Evolutionary conservation across 1,139 yeast genomes (phyloP).

Genomic region (Pneumocystis jirovecii): DNA sequence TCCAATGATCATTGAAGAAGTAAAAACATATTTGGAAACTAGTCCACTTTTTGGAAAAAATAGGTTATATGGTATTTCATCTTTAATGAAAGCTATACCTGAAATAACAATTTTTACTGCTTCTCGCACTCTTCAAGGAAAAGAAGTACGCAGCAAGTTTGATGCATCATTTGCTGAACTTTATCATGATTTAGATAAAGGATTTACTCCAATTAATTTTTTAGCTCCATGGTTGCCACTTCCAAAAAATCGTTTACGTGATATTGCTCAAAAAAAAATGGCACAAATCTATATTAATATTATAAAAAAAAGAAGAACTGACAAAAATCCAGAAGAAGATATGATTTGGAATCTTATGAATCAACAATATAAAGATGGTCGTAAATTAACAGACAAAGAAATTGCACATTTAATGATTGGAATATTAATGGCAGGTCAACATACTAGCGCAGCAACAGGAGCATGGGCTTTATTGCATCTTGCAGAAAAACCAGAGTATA

Average conservation of each 20-base stretch:
- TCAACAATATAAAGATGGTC: conserved; percentile 85
- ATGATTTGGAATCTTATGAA: conserved; percentile 74
- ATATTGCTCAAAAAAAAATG: conserved; percentile 70
- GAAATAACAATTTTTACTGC: conserved; percentile 96
- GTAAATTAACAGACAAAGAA: conserved; percentile 84
- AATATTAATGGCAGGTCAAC: conserved; percentile 98
- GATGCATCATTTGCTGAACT: conserved; percentile 72
- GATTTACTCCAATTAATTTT: conserved; percentile 90
- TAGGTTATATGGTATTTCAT: conserved; percentile 37
- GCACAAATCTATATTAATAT: conserved; percentile 66
- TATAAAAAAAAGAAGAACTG: conserved; percentile 52
- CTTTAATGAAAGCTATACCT: conserved; percentile 77
- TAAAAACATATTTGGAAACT: conserved; percentile 43
- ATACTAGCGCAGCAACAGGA: conserved; percentile 90
- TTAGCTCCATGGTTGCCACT: conserved; percentile 89
- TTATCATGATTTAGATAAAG: conserved; percentile 86
- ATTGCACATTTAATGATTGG: conserved; percentile 90
- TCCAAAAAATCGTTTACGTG: conserved; percentile 73
- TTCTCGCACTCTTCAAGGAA: conserved; percentile 77
- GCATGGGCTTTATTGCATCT: conserved; percentile 88
- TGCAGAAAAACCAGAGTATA: conserved; percentile 64
- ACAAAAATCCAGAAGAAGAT: conserved; percentile 68
- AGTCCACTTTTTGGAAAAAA: conserved; percentile 32
- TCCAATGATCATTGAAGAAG: conserved; percentile 73
- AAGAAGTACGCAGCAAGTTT: conserved; percentile 72